Base-by-base conservation (phyloP, 2,329 filamentous ascomycete genomes). In the Cyphellophora attinorum region DNA sequence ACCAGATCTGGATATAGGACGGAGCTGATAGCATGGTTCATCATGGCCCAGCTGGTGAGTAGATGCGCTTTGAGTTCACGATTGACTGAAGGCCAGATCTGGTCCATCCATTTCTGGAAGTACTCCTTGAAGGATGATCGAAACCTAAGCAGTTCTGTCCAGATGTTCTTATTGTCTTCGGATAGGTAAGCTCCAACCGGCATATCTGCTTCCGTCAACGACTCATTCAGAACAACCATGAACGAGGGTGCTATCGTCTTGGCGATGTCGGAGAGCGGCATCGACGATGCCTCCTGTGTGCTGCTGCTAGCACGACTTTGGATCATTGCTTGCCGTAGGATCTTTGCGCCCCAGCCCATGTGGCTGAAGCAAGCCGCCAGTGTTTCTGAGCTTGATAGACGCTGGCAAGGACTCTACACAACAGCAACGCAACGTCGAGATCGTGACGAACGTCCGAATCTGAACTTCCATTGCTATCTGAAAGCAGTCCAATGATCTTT, bases 341-440 rank as follows among this genome's bases (percentile, higher is more conserved):
- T 39, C 19, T 35, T 39, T n/a, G 17, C 11, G 4, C 37, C 37
- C 5, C 16, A 29, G 10, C n/a, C 29, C 32, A 39, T 31, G 16
- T 39, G 37, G n/a, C 31, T 25, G 32, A n/a, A n/a, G 38, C 41
- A 11, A 35, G 33, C 5, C 25, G n/a, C 29, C 34, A 40, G 12
- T 39, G 18, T 5, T 33, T 33, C 12, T 31, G 36, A 16, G 37
- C 36, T 13, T 37, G 33, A 19, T 34, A 35, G 12, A 42, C 34
- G 15, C 34, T 37, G 5, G 35, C 35, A 8, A 44, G 29, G 3
- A 41, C 27, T 12, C 35, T 32, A 23, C 39, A 44, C 12, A 41
- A 27, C 5, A 44, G 31, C 21, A 44, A 21, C 5, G 35, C 33
- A 5, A 38, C 25, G 19, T 41, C 39, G 2, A 34, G n/a, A 11